A percentile compares a stretch with the other conserved stretches of the same genome.
These are phyloP conservation scores for Auxenochlorella pyrenoidosa DNA, from an alignment of 139 green algal genomes.

Conservation along the genomic window DNA sequence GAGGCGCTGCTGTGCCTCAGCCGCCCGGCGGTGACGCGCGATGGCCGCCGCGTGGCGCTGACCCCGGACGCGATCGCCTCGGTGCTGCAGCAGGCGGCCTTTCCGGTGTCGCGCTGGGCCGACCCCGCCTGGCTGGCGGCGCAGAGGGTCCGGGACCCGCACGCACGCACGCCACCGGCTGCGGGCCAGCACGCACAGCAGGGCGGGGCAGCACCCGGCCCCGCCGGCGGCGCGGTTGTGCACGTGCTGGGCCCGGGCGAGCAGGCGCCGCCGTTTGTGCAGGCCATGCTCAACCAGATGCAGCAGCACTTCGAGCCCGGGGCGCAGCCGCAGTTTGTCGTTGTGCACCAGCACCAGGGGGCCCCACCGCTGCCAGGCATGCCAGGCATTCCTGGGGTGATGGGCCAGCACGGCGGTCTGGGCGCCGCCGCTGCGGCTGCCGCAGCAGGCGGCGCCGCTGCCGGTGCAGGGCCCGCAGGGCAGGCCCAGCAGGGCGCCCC, in stretches of 20 bases:
- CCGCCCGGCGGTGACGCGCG: neutral
- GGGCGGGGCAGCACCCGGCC: neutral
- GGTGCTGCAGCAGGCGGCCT: slow-evolving; percentile 22
- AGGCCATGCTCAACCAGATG: slow-evolving; percentile 10
- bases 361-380: neutral
- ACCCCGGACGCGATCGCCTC: neutral
- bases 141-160: neutral
- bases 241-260: neutral
- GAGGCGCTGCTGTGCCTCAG: slow-evolving; percentile 32
- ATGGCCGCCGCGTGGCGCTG: neutral
- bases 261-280: neutral
- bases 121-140: neutral
- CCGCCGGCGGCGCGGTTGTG: neutral
- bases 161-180: neutral
- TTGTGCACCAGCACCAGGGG: neutral
- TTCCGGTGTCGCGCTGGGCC: slow-evolving; percentile 3
- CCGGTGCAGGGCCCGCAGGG: neutral
- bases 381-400: neutral
- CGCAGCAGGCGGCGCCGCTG: neutral
- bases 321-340: neutral
- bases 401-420: neutral
- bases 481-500: neutral
- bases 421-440: neutral
- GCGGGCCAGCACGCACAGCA: neutral
- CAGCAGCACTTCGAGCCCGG: neutral